A percentile compares a stretch with the other conserved stretches of the same genome.
phyloP scores from a whole-genome alignment of 2,329 filamentous ascomycete genomes.

The Trichophyton simii region DNA sequence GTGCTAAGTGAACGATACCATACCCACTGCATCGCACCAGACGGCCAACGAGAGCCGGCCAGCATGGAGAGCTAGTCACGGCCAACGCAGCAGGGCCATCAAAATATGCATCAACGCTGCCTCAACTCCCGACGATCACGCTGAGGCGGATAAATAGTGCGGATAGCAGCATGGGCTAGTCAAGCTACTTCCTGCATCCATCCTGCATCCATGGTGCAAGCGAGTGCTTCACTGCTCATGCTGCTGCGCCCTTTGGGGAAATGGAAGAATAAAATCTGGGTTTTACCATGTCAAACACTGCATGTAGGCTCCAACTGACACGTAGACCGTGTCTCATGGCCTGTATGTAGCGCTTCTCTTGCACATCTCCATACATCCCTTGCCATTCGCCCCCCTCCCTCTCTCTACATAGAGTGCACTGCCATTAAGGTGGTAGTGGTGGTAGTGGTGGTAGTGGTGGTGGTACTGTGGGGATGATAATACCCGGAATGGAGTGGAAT shows the following conservation, averaged over 20 bases:
- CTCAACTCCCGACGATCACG: not conserved
- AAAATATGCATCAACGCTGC: not conserved
- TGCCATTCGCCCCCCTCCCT: not conserved
- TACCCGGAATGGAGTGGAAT: not conserved
- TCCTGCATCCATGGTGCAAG: conserved; percentile 1
- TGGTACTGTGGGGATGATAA: not conserved
- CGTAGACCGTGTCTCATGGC: conserved; percentile 2
- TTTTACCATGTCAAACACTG: not conserved
- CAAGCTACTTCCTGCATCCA: not conserved
- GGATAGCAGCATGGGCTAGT: conserved; percentile 1
- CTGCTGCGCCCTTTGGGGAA: not conserved
- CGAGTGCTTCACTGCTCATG: not conserved
- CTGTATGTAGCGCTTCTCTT: not conserved
- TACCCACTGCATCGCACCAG: not conserved
- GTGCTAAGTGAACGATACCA: too few species aligned
- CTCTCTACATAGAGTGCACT: not conserved
- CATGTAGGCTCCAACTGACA: not conserved
- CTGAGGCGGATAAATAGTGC: not conserved
- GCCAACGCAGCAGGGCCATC: not conserved
- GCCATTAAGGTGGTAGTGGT: not conserved
- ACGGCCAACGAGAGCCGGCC: not conserved
- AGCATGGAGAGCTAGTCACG: not conserved
- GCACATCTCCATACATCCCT: not conserved
- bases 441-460: not conserved
- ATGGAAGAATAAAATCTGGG: not conserved